phyloP scores from a whole-genome alignment of 164 flowering plant genomes.

The Stephania cephalantha region DNA sequence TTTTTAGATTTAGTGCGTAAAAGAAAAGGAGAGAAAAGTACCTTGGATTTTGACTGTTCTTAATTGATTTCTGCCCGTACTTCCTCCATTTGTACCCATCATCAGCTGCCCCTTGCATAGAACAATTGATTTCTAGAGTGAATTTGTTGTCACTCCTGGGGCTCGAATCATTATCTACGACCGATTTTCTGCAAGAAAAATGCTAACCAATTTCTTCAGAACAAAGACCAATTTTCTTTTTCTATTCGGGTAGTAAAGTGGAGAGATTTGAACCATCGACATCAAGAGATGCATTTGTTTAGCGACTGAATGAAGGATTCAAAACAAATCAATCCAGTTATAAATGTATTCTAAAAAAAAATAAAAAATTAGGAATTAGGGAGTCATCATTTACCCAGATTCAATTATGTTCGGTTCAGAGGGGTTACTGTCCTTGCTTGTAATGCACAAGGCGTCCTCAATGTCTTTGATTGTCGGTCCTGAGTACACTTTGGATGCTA shows the following conservation, averaged over 20 bases:
- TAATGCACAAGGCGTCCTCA: conserved; percentile 37
- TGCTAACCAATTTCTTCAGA: background rate
- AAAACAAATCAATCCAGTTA: background rate
- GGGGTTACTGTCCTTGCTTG: conserved; percentile 12
- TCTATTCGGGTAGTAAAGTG: too few relatives aligned
- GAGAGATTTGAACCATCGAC: too few relatives aligned
- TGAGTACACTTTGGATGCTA: conserved; percentile 30
- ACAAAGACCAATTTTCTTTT: background rate
- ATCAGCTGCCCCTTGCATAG: conserved; percentile 52
- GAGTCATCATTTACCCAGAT: conserved; percentile 30
- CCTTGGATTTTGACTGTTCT: conserved; percentile 87
- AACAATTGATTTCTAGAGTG: conserved; percentile 59
- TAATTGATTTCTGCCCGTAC: conserved; percentile 89
- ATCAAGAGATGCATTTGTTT: too few relatives aligned
- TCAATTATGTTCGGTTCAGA: conserved; percentile 11
- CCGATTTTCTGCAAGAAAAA: conserved; percentile 27
- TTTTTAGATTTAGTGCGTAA: background rate
- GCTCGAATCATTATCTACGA: conserved; percentile 33
- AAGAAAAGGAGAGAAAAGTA: conserved; percentile 13
- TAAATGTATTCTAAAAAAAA: background rate
- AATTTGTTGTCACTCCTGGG: conserved; percentile 59
- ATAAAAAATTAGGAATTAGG: background rate
- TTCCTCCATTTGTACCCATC: conserved; percentile 98
- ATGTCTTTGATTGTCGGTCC: conserved; percentile 57
- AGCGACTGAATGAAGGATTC: too few relatives aligned